Evolutionary conservation across 2,329 filamentous ascomycete species (phyloP).

Genomic region (Zymoseptoria pseudotritici): DNA sequence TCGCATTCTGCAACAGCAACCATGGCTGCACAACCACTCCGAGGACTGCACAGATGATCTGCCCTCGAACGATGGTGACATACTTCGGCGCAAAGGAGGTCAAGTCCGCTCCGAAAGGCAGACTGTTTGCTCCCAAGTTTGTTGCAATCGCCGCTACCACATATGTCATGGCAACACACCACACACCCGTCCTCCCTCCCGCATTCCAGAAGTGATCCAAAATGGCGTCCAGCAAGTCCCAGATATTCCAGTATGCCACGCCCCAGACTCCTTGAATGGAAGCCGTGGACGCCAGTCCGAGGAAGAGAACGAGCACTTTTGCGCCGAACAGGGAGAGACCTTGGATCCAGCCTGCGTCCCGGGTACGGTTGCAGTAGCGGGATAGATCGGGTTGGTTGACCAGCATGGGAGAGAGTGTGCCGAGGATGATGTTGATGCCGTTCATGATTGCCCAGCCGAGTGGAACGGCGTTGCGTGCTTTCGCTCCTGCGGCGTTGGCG

Average conservation of each 20-base stretch:
- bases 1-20: conserved; percentile 36
- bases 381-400: conserved; percentile 39
- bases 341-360: conserved; percentile 20
- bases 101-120: conserved; percentile 38
- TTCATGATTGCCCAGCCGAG: conserved; percentile 35
- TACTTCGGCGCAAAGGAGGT: conserved; percentile 37
- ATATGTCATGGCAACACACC: conserved; percentile 32
- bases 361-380: conserved; percentile 32
- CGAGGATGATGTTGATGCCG: conserved; percentile 38
- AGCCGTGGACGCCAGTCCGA: conserved; percentile 35
- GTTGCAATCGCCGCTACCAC: conserved; percentile 38
- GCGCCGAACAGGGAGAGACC: conserved; percentile 33
- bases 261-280: conserved; percentile 30
- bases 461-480: conserved; percentile 13
- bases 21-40: conserved; percentile 35
- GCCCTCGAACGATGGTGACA: conserved; percentile 38
- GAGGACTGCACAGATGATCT: conserved; percentile 35
- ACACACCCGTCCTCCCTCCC: conserved; percentile 33
- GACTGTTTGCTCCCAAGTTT: conserved; percentile 37
- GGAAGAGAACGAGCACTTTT: conserved; percentile 35
- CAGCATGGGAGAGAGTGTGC: conserved; percentile 31
- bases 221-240: conserved; percentile 38
- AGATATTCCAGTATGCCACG: conserved; percentile 39
- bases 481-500: conserved; percentile 3
- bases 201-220: conserved; percentile 35